Evolutionary conservation across 176 grass and related monocot species (phyloP).

Genomic region (Tuctoria greenei): DNA sequence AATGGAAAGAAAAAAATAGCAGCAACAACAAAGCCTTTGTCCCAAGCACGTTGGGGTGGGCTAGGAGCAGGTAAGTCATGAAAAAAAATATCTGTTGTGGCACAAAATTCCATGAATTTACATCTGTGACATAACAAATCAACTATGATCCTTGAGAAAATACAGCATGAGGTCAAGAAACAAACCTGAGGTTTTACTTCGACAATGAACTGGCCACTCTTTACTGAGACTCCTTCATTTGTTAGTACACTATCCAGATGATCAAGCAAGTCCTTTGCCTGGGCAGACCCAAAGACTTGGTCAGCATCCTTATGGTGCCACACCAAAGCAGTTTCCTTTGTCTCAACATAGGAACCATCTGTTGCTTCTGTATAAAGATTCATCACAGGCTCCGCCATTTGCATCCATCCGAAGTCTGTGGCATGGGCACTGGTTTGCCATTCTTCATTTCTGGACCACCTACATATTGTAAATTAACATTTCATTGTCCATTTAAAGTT

Average conservation of each 20-base stretch:
- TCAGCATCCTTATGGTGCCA: constrained; percentile 95
- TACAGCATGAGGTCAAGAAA: constrained; percentile 20
- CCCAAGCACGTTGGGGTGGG: too few species aligned
- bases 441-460: constrained; percentile 57
- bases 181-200: constrained; percentile 91
- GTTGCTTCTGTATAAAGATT: constrained; percentile 79
- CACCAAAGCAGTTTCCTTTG: constrained; percentile 80
- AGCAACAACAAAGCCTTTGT: too few species aligned
- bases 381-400: constrained; percentile 83
- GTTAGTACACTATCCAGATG: constrained; percentile 77
- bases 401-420: constrained; percentile 80
- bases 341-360: constrained; percentile 76
- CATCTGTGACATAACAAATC: not conserved
- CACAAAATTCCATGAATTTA: not conserved
- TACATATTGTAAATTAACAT: constrained; percentile 25
- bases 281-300: constrained; percentile 72
- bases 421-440: constrained; percentile 53
- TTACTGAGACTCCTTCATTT: constrained; percentile 74
- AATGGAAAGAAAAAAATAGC: not conserved
- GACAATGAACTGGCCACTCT: constrained; percentile 83
- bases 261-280: constrained; percentile 84
- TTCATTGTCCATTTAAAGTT: constrained; percentile 12
- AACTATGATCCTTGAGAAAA: not conserved
- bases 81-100: not conserved
- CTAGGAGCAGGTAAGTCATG: not conserved